A percentile compares a stretch with the other conserved stretches of the same genome.
Conservation (phyloP, 1,139 yeast genomes). For the Debaryomycetaceae sp. region DNA sequence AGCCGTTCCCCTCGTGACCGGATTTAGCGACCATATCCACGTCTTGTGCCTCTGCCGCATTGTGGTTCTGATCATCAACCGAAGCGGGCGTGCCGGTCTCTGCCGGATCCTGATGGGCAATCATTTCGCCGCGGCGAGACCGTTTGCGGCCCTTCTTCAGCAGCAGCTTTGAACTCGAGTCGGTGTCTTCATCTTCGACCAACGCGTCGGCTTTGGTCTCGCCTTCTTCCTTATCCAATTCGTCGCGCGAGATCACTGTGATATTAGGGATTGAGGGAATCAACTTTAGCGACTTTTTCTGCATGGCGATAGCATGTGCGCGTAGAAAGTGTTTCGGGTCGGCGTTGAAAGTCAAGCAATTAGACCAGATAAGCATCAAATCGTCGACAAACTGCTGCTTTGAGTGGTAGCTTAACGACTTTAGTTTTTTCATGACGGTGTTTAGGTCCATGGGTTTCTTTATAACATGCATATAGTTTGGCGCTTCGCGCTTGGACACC, state of each 20-base stretch:
- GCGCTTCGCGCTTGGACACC: constrained; percentile 95
- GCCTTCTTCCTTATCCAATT: constrained; percentile 69
- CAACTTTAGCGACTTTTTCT: constrained; percentile 66
- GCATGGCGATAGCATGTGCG: constrained; percentile 94
- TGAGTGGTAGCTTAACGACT: constrained; percentile 67
- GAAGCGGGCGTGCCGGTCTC: constrained; percentile 6
- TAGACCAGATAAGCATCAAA: constrained; percentile 88
- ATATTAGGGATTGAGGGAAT: constrained; percentile 86
- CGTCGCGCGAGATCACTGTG: constrained; percentile 66
- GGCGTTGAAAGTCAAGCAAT: constrained; percentile 85
- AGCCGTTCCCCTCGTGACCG: constrained; percentile 14
- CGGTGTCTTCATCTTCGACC: constrained; percentile 6
- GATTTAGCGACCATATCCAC: constrained; percentile 14
- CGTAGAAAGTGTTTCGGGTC: constrained; percentile 91
- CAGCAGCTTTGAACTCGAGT: constrained; percentile 22
- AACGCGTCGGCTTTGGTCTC: constrained; percentile 21
- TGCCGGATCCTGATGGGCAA: constrained; percentile 1
- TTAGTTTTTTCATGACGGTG: constrained; percentile 85
- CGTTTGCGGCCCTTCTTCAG: constrained; percentile 32
- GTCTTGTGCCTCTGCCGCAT: constrained; percentile 10
- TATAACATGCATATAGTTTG: constrained; percentile 82
- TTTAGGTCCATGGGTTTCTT: constrained; percentile 95
- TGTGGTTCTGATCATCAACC: constrained; percentile 6
- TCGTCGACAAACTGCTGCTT: constrained; percentile 89
- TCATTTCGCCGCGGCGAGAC: constrained; percentile 22